Conservation (phyloP, 768 basidiomycete species). For the Steccherinum ochraceum region DNA sequence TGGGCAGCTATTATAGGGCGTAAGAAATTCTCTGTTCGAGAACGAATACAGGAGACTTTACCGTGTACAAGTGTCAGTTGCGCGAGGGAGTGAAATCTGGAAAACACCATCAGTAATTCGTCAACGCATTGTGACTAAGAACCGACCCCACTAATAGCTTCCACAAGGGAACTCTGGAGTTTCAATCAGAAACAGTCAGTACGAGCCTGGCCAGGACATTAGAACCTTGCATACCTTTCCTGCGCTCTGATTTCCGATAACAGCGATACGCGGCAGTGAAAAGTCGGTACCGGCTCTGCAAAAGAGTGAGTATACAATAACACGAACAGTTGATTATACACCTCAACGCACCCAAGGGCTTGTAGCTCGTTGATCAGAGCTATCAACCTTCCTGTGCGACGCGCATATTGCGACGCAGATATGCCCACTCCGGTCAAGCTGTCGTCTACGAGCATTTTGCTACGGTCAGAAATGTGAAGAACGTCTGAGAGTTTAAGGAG, state of each 20-base stretch:
- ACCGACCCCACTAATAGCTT: slow-evolving; percentile 12
- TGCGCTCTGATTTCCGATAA: slow-evolving; percentile 45
- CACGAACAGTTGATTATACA: too few relatives aligned
- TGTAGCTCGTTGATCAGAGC: slow-evolving; percentile 8
- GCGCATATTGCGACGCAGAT: slow-evolving; percentile 6
- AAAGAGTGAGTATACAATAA: too few relatives aligned
- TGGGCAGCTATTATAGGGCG: slow-evolving; percentile 17
- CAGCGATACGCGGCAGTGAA: slow-evolving; percentile 14
- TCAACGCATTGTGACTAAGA: slow-evolving; percentile 31
- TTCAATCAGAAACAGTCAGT: too few relatives aligned
- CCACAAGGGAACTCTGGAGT: slow-evolving; percentile 10
- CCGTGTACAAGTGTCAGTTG: slow-evolving; percentile 34
- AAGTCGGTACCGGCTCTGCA: slow-evolving; percentile 15
- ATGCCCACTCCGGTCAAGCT: background rate
- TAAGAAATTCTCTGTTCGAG: too few relatives aligned
- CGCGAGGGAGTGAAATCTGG: slow-evolving; percentile 23
- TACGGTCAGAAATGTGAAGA: too few relatives aligned
- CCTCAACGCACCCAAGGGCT: slow-evolving; percentile 11
- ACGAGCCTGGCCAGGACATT: background rate
- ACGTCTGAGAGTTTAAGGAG: too few relatives aligned
- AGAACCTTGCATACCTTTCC: slow-evolving; percentile 27
- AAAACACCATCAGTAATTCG: too few relatives aligned
- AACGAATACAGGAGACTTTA: background rate
- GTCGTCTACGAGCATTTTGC: background rate
- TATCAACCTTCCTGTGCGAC: slow-evolving; percentile 6